Evolutionary conservation across 495 filamentous ascomycete species (phyloP).

Genomic region (Hypoxylon intermedium): DNA sequence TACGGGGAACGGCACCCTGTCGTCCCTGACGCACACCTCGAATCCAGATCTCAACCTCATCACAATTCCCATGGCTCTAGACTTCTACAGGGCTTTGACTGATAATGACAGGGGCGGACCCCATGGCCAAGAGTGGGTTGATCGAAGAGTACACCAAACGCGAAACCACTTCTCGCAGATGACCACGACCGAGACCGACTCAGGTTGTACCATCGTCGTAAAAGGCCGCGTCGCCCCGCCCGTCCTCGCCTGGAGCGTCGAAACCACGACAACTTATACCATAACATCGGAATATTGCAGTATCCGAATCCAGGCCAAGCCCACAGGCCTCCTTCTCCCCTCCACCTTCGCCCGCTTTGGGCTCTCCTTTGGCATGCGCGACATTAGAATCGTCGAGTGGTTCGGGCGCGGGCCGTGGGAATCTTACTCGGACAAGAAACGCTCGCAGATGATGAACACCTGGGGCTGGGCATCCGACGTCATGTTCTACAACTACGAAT

Average conservation of each 20-base stretch:
- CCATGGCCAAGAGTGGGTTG: slow-evolving; percentile 53
- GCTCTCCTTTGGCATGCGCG: slow-evolving; percentile 55
- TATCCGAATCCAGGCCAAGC: slow-evolving; percentile 54
- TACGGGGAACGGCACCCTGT: slow-evolving; percentile 47
- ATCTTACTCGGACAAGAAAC: slow-evolving; percentile 68
- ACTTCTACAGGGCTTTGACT: slow-evolving; percentile 64
- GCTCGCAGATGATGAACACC: slow-evolving; percentile 61
- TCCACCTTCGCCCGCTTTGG: slow-evolving; percentile 66
- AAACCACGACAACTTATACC: slow-evolving; percentile 60
- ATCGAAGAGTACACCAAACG: slow-evolving; percentile 50
- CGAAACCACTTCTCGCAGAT: slow-evolving; percentile 52
- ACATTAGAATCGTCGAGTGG: slow-evolving; percentile 58
- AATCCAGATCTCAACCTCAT: slow-evolving; percentile 48
- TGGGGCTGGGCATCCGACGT: slow-evolving; percentile 54
- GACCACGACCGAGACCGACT: slow-evolving; percentile 46
- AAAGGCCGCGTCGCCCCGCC: slow-evolving; percentile 63
- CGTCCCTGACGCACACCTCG: slow-evolving; percentile 43
- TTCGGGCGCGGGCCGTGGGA: slow-evolving; percentile 71
- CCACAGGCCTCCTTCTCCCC: slow-evolving; percentile 53
- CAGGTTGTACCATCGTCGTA: slow-evolving; percentile 47
- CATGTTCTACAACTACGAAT: slow-evolving; percentile 66
- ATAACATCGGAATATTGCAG: slow-evolving; percentile 53
- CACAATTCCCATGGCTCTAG: slow-evolving; percentile 50
- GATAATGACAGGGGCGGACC: slow-evolving; percentile 67
- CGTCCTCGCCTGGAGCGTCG: slow-evolving; percentile 67